A percentile compares a stretch with the other conserved stretches of the same genome.
phyloP scores from a whole-genome alignment of 2,329 filamentous ascomycete genomes.

The Fusarium globosum region DNA sequence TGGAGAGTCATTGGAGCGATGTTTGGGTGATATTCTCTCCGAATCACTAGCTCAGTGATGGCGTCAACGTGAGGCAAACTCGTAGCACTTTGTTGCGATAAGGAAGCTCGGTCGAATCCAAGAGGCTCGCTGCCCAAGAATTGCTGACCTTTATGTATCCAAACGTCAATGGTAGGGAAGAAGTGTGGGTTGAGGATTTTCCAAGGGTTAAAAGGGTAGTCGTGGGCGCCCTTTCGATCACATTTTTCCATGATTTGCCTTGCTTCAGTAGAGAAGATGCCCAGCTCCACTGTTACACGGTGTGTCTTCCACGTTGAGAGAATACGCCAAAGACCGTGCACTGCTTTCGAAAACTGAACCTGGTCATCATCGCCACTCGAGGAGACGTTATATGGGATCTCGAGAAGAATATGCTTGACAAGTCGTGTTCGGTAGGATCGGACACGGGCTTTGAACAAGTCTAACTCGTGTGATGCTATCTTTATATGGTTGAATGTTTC shows the following conservation, averaged over 20 bases:
- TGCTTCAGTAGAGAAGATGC: background rate
- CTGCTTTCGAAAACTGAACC: background rate
- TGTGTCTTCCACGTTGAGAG: constrained; percentile 16
- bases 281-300: constrained; percentile 20
- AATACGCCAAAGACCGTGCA: constrained; percentile 9
- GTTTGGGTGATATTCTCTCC: constrained; percentile 9
- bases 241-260: no score
- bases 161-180: no score
- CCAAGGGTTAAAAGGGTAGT: background rate
- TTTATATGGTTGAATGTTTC: constrained; percentile 2
- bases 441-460: background rate
- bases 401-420: constrained; percentile 16
- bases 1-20: background rate
- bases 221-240: no score
- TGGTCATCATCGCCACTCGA: accelerated
- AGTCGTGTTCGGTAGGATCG: background rate
- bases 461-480: background rate
- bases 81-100: no score
- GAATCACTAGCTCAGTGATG: constrained; percentile 23
- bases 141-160: no score
- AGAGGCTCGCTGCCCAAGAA: no score
- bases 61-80: background rate
- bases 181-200: no score
- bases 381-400: background rate
- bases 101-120: no score